Percentiles rank a stretch among this genome's conserved stretches.
phyloP scores from a whole-genome alignment of 2,329 filamentous ascomycete species.

The Trichoderma atrobrunneum region DNA sequence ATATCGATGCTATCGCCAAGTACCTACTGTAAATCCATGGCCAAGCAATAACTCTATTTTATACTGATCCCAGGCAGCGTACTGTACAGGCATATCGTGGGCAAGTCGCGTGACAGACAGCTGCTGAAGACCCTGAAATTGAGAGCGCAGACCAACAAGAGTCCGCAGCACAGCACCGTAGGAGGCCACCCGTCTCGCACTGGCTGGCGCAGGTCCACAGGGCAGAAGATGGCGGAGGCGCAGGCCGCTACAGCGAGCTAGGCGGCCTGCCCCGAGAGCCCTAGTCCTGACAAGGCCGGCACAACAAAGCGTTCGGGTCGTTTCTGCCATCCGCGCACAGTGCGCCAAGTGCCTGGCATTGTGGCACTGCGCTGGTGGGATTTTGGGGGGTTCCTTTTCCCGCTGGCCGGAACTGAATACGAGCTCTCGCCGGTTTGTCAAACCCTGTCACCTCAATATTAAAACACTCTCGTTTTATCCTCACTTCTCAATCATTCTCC shows the following conservation, averaged over 20 bases:
- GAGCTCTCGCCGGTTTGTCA: conserved; percentile 16
- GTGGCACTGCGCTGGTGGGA: not conserved
- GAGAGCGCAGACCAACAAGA: not conserved
- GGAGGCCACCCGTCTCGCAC: not conserved
- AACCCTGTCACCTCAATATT: conserved; percentile 19
- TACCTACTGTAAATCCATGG: not conserved
- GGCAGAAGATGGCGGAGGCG: conserved; percentile 11
- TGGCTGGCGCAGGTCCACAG: conserved; percentile 3
- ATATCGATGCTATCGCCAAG: not conserved
- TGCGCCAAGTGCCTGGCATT: conserved; percentile 1
- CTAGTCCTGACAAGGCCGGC: conserved; percentile 1
- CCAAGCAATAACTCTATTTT: not conserved
- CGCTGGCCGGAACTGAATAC: conserved; percentile 15
- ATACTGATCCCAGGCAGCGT: not conserved
- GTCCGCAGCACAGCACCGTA: not conserved
- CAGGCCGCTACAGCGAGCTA: conserved; percentile 11
- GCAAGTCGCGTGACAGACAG: not conserved
- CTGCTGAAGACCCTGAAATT: not conserved
- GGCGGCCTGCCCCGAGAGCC: conserved; percentile 14
- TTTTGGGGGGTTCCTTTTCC: not conserved
- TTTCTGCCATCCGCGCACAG: not conserved
- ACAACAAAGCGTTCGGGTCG: conserved; percentile 12
- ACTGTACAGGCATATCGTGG: not conserved
- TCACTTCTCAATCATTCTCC: conserved; percentile 14
- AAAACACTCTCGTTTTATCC: conserved; percentile 19